Base-by-base conservation (phyloP, 2,329 filamentous ascomycete species). In the Trichoderma sp. region DNA sequence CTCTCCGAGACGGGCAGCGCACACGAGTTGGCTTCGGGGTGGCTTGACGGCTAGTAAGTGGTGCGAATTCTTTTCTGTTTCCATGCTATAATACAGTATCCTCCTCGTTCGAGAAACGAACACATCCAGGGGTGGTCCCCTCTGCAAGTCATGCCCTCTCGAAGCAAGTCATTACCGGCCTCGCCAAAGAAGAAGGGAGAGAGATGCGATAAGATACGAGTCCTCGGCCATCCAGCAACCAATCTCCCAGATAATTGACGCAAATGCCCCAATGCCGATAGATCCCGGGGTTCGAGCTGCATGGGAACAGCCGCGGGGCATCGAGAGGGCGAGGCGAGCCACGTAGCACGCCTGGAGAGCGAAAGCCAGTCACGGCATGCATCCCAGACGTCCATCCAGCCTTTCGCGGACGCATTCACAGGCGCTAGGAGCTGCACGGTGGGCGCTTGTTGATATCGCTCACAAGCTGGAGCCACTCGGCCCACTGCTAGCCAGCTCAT, bases 311-410 rank as follows among this genome's bases (percentile, higher is more conserved):
- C 70, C 68, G 67, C 68, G 70, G 71, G 67, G 69, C 70, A 70
- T 69, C 67, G 51, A 69, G 69, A 74, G 67, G 68, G 51, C 69
- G 69, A 74, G 67, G 68, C 71, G 72, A 72, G 74, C 74, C 74
- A 76, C 74, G 74, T 76, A 75, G 74, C 74, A 75, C 69, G 65
- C 64, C 68, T 71, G 70, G 68, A 68, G 70, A 71, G 71, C 67
- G 69, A 72, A 72, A 72, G 70, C 70, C 71, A 72, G 66, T 59
- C 54, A 47, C 58, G 39, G 39, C 59, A 43, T 58, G 63, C 60
- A 67, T 63, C 34, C 34, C 34, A 39, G 12, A 39, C 12, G 45
- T 62, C 48, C 54, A 57, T 61, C 50, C 66, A 67, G 50, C 59
- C 61, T 61, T 59, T 59, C 48, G 50, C 69, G 65, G 68, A 65